Evolutionary conservation across 257 asterid genomes (phyloP), one percentile per base, ranked within the genome.

Genomic region (Scutellaria barbata): DNA sequence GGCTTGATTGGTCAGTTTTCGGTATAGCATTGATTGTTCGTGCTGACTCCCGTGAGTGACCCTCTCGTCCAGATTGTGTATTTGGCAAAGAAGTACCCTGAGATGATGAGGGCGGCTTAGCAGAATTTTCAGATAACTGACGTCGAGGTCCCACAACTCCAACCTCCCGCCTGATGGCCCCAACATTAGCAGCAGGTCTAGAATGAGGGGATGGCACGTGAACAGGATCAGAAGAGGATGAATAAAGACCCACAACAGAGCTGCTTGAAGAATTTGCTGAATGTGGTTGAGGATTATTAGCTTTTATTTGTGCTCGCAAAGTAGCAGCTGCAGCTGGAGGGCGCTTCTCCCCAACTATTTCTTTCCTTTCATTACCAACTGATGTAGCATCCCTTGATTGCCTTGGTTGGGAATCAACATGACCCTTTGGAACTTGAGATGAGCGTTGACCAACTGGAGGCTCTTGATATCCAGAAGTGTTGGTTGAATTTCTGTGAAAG

Each of bases 181-280:
- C 98, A 79, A 89, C 82, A 74, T 84, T 92, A 71, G 94, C 85
- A 56, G 97, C 86, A 47, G 92, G 87, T 78, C 93, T 86, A 64
- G 98, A 79, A 78, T 88, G 89, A 66, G 75, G 97, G n/a, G 94
- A 89, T 13, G 98, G 99, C n/a, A 95, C 99, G 22, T 95, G 98
- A 78, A 95, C 94, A 73, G 98, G 99, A 73, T 95, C 98, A 45
- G 86, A 85, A 42, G 96, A 88, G 56, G 98, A 95, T n/a, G 97
- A 90, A 83, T 95, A 90, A 80, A 94, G 91, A 63, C 97, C 98
- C 25, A 84, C 83, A 3, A 88, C 90, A 25, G 91, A 83, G 79
- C 79, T 86, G 79, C 48, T 87, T 18, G 95, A 81, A 69, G 92
- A 84, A 81, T 83, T 77, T 47, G 87, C 66, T 56, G 88, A 75